Evolutionary conservation across 163 green algal genomes (phyloP), one percentile per base, ranked within the genome.

Genomic region (Volvox carteri): DNA sequence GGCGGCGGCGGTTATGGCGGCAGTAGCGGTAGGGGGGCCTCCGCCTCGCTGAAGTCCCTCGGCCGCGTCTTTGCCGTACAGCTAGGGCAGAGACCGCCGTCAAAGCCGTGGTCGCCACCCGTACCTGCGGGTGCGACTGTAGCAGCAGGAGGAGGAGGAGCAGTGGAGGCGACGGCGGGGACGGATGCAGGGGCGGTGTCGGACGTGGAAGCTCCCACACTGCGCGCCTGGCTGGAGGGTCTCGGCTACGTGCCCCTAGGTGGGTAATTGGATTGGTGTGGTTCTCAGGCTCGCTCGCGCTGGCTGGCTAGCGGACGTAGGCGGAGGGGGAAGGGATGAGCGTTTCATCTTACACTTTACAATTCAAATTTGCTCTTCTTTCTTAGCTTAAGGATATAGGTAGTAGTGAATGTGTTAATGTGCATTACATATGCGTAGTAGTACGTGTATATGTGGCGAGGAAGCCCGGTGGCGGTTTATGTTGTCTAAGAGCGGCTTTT

Each of bases 231-330:
- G 83, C 67, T 88, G 37, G 68, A 88, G 83, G 21, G 25, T 23
- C 50, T 75, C 21, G 67, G 68, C 35, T 88, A 83, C 68, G n/a
- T 56, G 18, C 68, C 83, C 23, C 50, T 88, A 28, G 83, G 80
- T 87, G 65, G 4, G 60, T 39, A 28, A 28, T 33, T 11, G 37
- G 2, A 11, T 35, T 48, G 33, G 37, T 48, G 67, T 52, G 1
- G 67, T 33, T 33, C 23, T 65, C 28, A n/a, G 30, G 67, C 1
- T 23, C 67, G 33, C 14, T 3, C n/a, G 30, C 6, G n/a, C n/a
- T 28, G 60, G 60, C 14, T 16, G 60, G 28, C 60, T 35, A 72
- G 28, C 67, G 1, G 7, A 37, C 25, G 35, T 25, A 30, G 21
- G 1, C n/a, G 67, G n/a, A 4, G 23, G 4, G 67, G 18, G 48